These are phyloP conservation scores for Alliaria petiolata DNA, from an alignment of 345 rosid genomes.

Conservation along the genomic window DNA sequence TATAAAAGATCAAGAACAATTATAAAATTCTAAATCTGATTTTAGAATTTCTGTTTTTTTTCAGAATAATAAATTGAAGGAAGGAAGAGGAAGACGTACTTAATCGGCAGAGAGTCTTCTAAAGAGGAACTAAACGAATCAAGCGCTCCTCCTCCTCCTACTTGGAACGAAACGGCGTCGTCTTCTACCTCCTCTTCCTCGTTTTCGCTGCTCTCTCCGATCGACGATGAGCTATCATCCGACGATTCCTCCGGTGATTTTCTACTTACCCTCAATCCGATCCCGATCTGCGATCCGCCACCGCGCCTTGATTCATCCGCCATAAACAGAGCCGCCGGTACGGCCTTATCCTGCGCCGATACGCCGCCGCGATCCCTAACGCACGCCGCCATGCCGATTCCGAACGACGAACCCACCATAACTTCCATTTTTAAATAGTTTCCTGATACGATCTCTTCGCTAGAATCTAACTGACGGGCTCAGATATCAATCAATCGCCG, in stretches of 20 bases:
- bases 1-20: background rate
- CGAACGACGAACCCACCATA: slow-evolving; percentile 45
- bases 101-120: slow-evolving; percentile 63
- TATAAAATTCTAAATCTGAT: too few relatives aligned
- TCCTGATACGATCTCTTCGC: background rate
- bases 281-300: slow-evolving; percentile 19
- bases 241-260: slow-evolving; percentile 34
- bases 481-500: slow-evolving; percentile 1
- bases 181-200: slow-evolving; percentile 37
- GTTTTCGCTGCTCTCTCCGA: slow-evolving; percentile 53
- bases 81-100: slow-evolving; percentile 34
- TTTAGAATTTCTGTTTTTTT: background rate
- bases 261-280: background rate
- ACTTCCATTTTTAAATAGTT: slow-evolving; percentile 45
- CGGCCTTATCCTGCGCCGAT: slow-evolving; percentile 34
- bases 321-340: slow-evolving; percentile 28
- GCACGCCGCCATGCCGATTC: slow-evolving; percentile 39
- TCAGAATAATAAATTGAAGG: background rate
- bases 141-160: slow-evolving; percentile 14
- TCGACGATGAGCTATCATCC: slow-evolving; percentile 58
- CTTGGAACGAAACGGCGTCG: slow-evolving; percentile 29
- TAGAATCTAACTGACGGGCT: background rate
- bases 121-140: slow-evolving; percentile 45
- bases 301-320: slow-evolving; percentile 25
- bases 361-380: slow-evolving; percentile 35